phyloP scores from a whole-genome alignment of 2,329 filamentous ascomycete species.

The Diplodia seriata region DNA sequence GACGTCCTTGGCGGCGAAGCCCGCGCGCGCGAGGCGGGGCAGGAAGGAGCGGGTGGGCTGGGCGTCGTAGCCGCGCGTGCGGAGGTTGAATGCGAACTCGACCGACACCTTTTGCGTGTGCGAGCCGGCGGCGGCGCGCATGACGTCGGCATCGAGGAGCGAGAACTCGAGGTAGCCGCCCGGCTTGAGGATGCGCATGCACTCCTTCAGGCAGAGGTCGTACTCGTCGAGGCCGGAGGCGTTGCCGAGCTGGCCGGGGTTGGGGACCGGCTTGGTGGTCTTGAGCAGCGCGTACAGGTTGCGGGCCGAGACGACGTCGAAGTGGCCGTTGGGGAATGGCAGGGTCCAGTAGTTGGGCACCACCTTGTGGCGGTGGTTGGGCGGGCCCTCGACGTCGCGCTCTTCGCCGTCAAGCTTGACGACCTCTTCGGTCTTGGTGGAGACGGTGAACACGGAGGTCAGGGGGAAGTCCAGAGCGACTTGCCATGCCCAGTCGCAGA shows the following conservation, averaged over 20 bases:
- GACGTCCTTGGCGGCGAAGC: constrained; percentile 71
- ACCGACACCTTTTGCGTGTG: constrained; percentile 82
- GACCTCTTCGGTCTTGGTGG: constrained; percentile 59
- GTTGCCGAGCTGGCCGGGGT: constrained; percentile 36
- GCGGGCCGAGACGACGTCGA: constrained; percentile 89
- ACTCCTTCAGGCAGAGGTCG: constrained; percentile 83
- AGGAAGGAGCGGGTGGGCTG: constrained; percentile 83
- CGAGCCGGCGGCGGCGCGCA: constrained; percentile 82
- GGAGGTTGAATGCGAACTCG: constrained; percentile 90
- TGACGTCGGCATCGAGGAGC: constrained; percentile 86
- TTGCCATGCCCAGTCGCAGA: constrained; percentile 96
- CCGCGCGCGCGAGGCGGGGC: constrained; percentile 72
- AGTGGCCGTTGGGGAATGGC: constrained; percentile 84
- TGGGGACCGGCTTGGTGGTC: constrained; percentile 59
- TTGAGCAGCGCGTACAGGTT: constrained; percentile 87
- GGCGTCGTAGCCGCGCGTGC: constrained; percentile 88
- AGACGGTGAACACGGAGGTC: constrained; percentile 86
- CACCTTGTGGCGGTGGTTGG: constrained; percentile 84
- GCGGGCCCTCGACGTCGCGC: constrained; percentile 70
- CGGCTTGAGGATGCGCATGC: constrained; percentile 88
- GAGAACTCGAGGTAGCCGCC: constrained; percentile 92
- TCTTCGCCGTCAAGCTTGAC: constrained; percentile 38
- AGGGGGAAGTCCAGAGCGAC: constrained; percentile 85
- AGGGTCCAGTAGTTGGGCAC: constrained; percentile 79
- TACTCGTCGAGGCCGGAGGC: constrained; percentile 72